phyloP scores from a whole-genome alignment of 495 filamentous ascomycete species.

The Mycothermus thermophilus region DNA sequence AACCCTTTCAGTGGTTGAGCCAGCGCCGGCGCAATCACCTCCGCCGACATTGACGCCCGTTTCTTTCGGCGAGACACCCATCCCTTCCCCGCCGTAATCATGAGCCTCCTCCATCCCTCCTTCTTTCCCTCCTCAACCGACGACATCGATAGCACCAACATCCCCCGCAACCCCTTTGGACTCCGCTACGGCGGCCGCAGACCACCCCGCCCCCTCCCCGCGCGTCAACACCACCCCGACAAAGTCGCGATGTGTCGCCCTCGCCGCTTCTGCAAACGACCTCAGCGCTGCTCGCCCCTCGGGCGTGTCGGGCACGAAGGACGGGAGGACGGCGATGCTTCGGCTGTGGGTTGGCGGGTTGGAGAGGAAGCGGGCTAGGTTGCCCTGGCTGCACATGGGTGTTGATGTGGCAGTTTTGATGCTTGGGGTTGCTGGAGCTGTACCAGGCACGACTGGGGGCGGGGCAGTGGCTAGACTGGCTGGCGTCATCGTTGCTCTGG shows the following conservation, averaged over 20 bases:
- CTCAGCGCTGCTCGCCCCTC: constrained; percentile 7
- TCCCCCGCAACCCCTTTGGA: not conserved
- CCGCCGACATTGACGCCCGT: too few relatives aligned
- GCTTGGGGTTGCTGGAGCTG: not conserved
- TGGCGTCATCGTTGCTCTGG: too few relatives aligned
- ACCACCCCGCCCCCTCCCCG: constrained; percentile 5
- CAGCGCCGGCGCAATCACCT: too few relatives aligned
- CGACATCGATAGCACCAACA: not conserved
- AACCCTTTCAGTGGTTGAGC: too few relatives aligned
- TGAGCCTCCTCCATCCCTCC: too few relatives aligned
- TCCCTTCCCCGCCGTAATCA: too few relatives aligned
- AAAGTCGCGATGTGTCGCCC: constrained; percentile 9
- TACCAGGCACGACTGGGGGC: too few relatives aligned
- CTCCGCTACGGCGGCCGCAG: not conserved
- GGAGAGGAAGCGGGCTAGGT: constrained; percentile 11
- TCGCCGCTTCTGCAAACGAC: constrained; percentile 9
- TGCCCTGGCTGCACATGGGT: constrained; percentile 6
- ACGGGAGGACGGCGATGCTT: constrained; percentile 12
- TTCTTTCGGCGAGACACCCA: too few relatives aligned
- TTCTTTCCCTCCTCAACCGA: too few relatives aligned
- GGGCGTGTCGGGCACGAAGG: constrained; percentile 10
- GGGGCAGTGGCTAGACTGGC: too few relatives aligned
- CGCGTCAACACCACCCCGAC: constrained; percentile 11
- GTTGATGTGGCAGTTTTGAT: not conserved
- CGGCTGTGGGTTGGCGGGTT: constrained; percentile 2